Evolutionary conservation across 768 basidiomycete species (phyloP).

Genomic region (Collybiopsis confluens): DNA sequence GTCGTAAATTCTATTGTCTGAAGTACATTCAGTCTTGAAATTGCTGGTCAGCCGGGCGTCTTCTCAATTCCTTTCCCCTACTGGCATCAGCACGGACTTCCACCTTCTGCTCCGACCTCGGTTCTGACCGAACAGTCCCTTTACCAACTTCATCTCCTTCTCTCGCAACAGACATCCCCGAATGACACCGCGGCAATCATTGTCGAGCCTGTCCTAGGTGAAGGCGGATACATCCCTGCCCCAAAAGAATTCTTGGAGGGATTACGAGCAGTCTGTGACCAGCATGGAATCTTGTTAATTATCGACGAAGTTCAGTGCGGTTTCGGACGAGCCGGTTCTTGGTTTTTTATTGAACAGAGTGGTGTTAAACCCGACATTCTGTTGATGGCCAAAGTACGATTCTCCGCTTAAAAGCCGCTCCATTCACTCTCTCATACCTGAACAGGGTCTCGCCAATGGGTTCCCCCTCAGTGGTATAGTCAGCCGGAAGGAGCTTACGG

Average conservation of each 20-base stretch:
- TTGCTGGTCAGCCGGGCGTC: slow-evolving; percentile 63
- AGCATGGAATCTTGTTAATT: slow-evolving; percentile 80
- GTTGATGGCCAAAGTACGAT: slow-evolving; percentile 75
- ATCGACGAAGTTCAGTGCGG: slow-evolving; percentile 89
- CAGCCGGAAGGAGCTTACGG: slow-evolving; percentile 75
- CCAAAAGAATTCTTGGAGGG: slow-evolving; percentile 77
- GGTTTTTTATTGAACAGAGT: slow-evolving; percentile 80
- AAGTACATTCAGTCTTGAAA: background rate
- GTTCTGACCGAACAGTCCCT: slow-evolving; percentile 61
- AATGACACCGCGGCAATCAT: slow-evolving; percentile 90
- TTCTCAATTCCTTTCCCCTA: slow-evolving; percentile 83
- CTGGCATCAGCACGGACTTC: slow-evolving; percentile 80
- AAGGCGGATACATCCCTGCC: slow-evolving; percentile 93
- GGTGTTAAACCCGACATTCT: slow-evolving; percentile 86
- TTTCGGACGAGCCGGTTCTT: slow-evolving; percentile 81
- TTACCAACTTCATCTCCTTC: slow-evolving; percentile 77
- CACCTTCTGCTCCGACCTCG: slow-evolving; percentile 48
- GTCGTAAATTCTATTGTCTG: slow-evolving; percentile 20
- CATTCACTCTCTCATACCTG: background rate
- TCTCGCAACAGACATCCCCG: slow-evolving; percentile 75
- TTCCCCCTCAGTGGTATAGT: slow-evolving; percentile 91
- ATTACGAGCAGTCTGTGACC: slow-evolving; percentile 80
- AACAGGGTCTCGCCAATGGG: slow-evolving; percentile 80
- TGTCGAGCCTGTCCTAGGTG: slow-evolving; percentile 90
- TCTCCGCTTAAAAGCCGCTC: background rate